Evolutionary conservation across 441 rosid genomes (phyloP).

Genomic region (Euphorbia celastroides): DNA sequence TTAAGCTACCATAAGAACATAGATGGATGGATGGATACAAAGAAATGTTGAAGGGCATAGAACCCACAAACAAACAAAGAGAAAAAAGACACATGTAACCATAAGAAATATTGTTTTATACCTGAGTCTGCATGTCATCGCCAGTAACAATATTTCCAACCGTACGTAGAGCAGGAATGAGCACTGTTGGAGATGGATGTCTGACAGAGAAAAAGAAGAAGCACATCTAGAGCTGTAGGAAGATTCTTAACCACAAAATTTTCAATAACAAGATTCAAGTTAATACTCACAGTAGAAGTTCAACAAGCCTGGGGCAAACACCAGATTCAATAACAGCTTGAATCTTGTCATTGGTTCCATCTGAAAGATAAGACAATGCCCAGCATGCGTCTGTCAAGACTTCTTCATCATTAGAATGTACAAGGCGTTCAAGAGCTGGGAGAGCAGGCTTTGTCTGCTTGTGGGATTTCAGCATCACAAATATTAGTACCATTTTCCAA

Average conservation of each 20-base stretch:
- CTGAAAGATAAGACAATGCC: slow-evolving; percentile 83
- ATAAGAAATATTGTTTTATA: not conserved
- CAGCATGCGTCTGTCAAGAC: slow-evolving; percentile 82
- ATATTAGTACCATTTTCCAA: slow-evolving; percentile 12
- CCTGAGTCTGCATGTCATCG: slow-evolving; percentile 79
- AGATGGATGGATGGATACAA: not conserved
- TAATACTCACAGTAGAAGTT: slow-evolving; percentile 53
- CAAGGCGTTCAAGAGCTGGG: slow-evolving; percentile 53
- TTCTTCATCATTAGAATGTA: slow-evolving; percentile 72
- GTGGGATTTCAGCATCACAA: slow-evolving; percentile 26
- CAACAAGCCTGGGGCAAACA: slow-evolving; percentile 61
- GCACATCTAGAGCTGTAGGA: not conserved
- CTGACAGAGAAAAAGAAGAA: slow-evolving; percentile 29
- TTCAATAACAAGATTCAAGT: not conserved
- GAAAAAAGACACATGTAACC: not conserved
- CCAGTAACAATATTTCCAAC: slow-evolving; percentile 88
- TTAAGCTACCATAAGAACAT: not conserved
- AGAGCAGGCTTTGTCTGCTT: slow-evolving; percentile 46
- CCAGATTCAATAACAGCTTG: slow-evolving; percentile 63
- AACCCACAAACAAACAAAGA: not conserved
- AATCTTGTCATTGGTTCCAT: slow-evolving; percentile 81
- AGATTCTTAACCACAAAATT: not conserved
- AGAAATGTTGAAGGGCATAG: not conserved
- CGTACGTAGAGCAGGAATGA: slow-evolving; percentile 74
- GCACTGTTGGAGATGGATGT: slow-evolving; percentile 68